Percentiles rank a stretch among this genome's conserved stretches.
Conservation (phyloP, 1,284 basidiomycete genomes). For the Cystobasidiaceae sp. region DNA sequence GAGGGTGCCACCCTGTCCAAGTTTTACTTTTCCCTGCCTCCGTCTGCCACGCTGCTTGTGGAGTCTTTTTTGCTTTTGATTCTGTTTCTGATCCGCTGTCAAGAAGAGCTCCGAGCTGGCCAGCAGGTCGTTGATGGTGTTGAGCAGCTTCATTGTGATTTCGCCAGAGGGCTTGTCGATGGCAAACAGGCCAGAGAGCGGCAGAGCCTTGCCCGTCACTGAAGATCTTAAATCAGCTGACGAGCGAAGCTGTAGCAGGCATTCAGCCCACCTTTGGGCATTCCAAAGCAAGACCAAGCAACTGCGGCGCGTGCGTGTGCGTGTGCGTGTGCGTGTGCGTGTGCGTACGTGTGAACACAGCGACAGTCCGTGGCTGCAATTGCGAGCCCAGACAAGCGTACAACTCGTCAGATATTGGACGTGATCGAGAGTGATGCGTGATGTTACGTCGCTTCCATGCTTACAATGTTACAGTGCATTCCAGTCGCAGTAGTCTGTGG, state of each 20-base stretch:
- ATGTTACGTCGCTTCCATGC: too few relatives aligned
- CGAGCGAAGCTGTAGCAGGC: not conserved
- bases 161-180: constrained; percentile 80
- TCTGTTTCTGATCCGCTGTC: not conserved
- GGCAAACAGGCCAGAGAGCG: constrained; percentile 62
- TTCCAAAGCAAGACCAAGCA: not conserved
- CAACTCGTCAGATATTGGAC: not conserved
- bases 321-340: too few relatives aligned
- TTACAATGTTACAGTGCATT: too few relatives aligned
- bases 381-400: not conserved
- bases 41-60: constrained; percentile 31
- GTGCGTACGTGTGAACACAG: too few relatives aligned
- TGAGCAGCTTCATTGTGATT: constrained; percentile 84
- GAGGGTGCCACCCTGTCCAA: constrained; percentile 89
- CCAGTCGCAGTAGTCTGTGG: too few relatives aligned
- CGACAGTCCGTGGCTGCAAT: not conserved
- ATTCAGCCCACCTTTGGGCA: not conserved
- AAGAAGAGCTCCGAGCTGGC: constrained; percentile 75
- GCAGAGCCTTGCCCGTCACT: constrained; percentile 20
- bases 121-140: constrained; percentile 75
- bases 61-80: constrained; percentile 36
- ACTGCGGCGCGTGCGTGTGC: too few relatives aligned
- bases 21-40: constrained; percentile 55
- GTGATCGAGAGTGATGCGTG: too few relatives aligned
- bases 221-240: not conserved